phyloP scores from a whole-genome alignment of 1,284 basidiomycete genomes.

The Porodaedalea pini region DNA sequence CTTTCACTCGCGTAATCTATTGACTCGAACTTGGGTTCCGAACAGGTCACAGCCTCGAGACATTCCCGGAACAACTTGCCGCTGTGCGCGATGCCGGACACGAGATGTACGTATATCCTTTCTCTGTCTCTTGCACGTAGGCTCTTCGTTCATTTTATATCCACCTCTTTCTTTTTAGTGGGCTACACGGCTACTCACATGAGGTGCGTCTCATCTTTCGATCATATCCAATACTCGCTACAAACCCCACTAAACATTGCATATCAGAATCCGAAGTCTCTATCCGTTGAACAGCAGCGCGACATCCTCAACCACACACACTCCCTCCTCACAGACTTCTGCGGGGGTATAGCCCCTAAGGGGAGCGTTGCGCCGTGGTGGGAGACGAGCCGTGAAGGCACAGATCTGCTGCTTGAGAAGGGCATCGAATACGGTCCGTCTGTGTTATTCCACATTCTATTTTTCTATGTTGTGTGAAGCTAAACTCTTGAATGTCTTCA shows the following conservation, averaged over 20 bases:
- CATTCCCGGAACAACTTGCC: slow-evolving; percentile 63
- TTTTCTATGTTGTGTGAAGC: neutral
- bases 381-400: slow-evolving; percentile 71
- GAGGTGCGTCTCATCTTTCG: slow-evolving; percentile 40
- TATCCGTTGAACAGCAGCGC: slow-evolving; percentile 65
- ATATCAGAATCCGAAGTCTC: slow-evolving; percentile 55
- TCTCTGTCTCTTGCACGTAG: neutral
- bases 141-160: neutral
- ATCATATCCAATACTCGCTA: neutral
- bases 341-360: slow-evolving; percentile 62
- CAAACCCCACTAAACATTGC: no score
- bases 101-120: slow-evolving; percentile 46
- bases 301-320: slow-evolving; percentile 71
- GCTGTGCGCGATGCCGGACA: slow-evolving; percentile 66
- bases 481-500: slow-evolving; percentile 24
- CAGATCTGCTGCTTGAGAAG: slow-evolving; percentile 64
- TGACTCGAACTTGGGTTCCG: neutral
- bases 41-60: slow-evolving; percentile 64
- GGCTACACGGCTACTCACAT: slow-evolving; percentile 74
- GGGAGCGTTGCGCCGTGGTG: slow-evolving; percentile 76
- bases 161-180: slow-evolving; percentile 34
- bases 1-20: neutral
- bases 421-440: slow-evolving; percentile 68
- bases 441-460: neutral
- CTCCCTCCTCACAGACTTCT: slow-evolving; percentile 65